Percentiles rank a stretch among this genome's conserved stretches.
Evolutionary conservation across 2,329 filamentous ascomycete species (phyloP).

Genomic region (Xylariaceae sp.): DNA sequence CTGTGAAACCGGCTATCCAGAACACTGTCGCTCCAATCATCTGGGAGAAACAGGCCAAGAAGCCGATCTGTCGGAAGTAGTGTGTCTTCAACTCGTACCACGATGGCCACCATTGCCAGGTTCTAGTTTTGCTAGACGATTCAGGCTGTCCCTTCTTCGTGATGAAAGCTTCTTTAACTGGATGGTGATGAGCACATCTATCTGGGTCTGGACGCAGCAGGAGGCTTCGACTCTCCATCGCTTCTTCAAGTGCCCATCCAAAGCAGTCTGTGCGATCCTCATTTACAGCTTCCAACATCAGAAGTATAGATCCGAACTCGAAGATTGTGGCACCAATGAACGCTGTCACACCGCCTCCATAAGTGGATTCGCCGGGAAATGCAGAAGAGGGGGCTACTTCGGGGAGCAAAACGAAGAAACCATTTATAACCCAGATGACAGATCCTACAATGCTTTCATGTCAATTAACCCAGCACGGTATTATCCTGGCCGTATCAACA

Average conservation of each 20-base stretch:
- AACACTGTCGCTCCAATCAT: slow-evolving; percentile 14
- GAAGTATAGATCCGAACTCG: slow-evolving; percentile 13
- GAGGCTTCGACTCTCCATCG: slow-evolving; percentile 2
- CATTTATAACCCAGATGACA: slow-evolving; percentile 15
- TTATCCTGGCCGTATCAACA: neutral
- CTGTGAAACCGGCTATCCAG: slow-evolving; percentile 16
- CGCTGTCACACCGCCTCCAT: slow-evolving; percentile 11
- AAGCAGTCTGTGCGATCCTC: slow-evolving; percentile 12
- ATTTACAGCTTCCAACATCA: slow-evolving; percentile 16
- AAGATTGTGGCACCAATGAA: slow-evolving; percentile 15
- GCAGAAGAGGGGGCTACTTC: slow-evolving; percentile 6
- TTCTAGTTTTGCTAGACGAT: neutral
- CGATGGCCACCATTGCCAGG: slow-evolving; percentile 14
- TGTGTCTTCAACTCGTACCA: slow-evolving; percentile 12
- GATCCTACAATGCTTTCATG: slow-evolving; percentile 6
- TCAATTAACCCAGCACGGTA: neutral
- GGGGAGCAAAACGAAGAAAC: slow-evolving; percentile 14
- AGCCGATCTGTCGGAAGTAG: slow-evolving; percentile 14
- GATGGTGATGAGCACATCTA: slow-evolving; percentile 12
- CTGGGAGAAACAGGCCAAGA: slow-evolving; percentile 11
- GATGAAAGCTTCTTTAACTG: neutral
- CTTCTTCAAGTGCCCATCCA: slow-evolving; percentile 15
- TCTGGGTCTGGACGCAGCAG: slow-evolving; percentile 7
- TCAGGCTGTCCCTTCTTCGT: neutral
- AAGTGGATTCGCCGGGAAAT: slow-evolving; percentile 7